Evolutionary conservation across 306 rosid genomes (phyloP).

Genomic region (Cyclanthera cordifolia): DNA sequence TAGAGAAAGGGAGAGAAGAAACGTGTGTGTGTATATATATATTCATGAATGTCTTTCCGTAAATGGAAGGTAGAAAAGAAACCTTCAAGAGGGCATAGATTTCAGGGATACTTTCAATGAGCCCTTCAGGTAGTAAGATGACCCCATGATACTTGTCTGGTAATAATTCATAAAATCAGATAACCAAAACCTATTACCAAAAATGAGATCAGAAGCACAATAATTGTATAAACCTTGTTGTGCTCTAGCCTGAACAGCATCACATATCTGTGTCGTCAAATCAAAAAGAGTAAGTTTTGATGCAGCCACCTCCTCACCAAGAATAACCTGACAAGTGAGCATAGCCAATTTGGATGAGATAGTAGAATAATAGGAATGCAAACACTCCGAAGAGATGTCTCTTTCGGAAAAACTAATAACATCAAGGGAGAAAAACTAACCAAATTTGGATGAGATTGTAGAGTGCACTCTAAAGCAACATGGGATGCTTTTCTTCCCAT

Average conservation of each 20-base stretch:
- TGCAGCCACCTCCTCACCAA: conserved; percentile 96
- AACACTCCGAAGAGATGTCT: too few species aligned
- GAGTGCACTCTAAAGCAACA: conserved; percentile 95
- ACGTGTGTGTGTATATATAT: too few species aligned
- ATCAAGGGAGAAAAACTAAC: conserved; percentile 28
- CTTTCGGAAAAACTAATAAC: conserved; percentile 7
- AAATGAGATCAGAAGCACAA: background rate
- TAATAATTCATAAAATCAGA: conserved; percentile 18
- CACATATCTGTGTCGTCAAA: conserved; percentile 66
- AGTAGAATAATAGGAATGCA: background rate
- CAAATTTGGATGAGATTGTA: conserved; percentile 97
- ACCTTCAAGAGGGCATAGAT: conserved; percentile 81
- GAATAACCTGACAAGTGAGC: conserved; percentile 57
- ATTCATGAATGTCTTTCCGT: too few species aligned
- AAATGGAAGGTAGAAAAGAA: too few species aligned
- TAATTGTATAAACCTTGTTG: conserved; percentile 51
- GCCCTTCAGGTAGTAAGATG: conserved; percentile 87
- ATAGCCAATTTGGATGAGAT: background rate
- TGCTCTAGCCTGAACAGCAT: conserved; percentile 89
- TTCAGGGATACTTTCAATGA: conserved; percentile 98
- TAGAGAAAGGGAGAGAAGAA: background rate
- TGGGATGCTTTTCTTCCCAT: conserved; percentile 98
- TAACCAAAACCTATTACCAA: conserved; percentile 4
- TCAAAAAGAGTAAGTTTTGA: conserved; percentile 90
- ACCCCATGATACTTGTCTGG: conserved; percentile 93